These are phyloP conservation scores for Pontederia crassipes DNA, from an alignment of 176 grass and related monocot genomes.

Conservation along the genomic window DNA sequence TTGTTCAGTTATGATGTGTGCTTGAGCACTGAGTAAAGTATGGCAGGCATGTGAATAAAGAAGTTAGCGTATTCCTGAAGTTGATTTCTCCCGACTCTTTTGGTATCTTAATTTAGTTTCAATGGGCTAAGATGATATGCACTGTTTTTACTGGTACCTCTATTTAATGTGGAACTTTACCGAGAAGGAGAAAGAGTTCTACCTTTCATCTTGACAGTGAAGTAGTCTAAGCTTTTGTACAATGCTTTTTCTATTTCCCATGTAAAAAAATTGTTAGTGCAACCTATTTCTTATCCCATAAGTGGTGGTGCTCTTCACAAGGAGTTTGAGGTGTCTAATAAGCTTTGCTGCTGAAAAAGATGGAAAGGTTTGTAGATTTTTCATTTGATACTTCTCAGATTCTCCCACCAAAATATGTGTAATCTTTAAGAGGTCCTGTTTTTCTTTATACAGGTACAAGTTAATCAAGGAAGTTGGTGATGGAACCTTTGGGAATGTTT, in stretches of 20 bases:
- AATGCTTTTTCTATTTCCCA: not conserved
- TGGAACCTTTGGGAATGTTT: conserved; percentile 96
- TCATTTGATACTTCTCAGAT: conserved; percentile 1
- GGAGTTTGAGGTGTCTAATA: conserved; percentile 9
- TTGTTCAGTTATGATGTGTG: not conserved
- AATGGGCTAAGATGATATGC: not conserved
- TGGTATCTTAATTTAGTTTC: not conserved
- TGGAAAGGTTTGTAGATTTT: conserved; percentile 38
- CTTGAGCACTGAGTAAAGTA: not conserved
- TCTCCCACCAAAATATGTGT: not conserved
- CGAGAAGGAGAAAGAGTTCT: not conserved
- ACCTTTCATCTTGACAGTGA: no score
- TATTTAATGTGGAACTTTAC: not conserved
- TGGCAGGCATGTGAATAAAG: not conserved
- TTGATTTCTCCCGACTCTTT: not conserved
- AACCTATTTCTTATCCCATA: not conserved
- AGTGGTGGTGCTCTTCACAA: conserved; percentile 13
- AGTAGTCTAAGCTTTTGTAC: no score
- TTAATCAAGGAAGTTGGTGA: conserved; percentile 99
- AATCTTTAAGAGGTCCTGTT: conserved; percentile 4
- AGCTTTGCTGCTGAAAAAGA: conserved; percentile 23
- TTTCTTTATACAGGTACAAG: conserved; percentile 56
- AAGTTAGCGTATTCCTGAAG: not conserved
- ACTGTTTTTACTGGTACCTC: not conserved
- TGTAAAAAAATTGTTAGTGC: not conserved